Conservation (phyloP, 2,329 filamentous ascomycete genomes). For the Colletotrichum ledebouriae region DNA sequence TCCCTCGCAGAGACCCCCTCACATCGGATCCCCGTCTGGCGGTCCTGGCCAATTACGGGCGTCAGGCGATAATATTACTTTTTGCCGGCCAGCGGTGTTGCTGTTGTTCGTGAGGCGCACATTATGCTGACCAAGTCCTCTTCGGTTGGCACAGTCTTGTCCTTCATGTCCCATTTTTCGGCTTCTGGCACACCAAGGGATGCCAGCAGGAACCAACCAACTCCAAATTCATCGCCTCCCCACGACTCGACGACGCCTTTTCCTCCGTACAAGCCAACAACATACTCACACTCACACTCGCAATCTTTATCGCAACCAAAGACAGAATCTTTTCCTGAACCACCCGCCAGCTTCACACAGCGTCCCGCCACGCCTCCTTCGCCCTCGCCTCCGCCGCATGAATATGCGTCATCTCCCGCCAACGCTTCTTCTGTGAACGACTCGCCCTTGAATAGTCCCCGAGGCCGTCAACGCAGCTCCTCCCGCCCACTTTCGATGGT, state of each 20-base stretch:
- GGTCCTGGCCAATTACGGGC: constrained; percentile 39
- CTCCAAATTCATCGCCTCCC: constrained; percentile 60
- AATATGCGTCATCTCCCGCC: constrained; percentile 58
- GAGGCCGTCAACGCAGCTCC: constrained; percentile 60
- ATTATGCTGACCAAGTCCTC: constrained; percentile 42
- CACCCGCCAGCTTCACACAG: constrained; percentile 43
- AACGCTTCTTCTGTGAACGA: constrained; percentile 59
- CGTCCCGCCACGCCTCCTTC: constrained; percentile 54
- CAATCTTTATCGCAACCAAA: constrained; percentile 15
- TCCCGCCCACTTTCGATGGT: constrained; percentile 88
- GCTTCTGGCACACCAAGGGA: constrained; percentile 67
- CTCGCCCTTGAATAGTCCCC: constrained; percentile 59
- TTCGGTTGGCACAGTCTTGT: constrained; percentile 72
- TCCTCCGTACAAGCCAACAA: constrained; percentile 37
- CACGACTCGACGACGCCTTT: constrained; percentile 49
- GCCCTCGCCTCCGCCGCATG: constrained; percentile 48
- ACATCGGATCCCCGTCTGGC: constrained; percentile 18
- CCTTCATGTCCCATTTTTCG: constrained; percentile 88
- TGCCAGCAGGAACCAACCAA: constrained; percentile 54
- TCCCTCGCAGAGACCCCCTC: constrained; percentile 14
- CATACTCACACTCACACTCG: not conserved
- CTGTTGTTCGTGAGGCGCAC: constrained; percentile 17
- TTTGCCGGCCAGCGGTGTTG: constrained; percentile 5
- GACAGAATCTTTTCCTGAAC: constrained; percentile 38
- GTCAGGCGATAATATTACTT: constrained; percentile 35